phyloP scores from a whole-genome alignment of 176 grass and related monocot species.

The Canna indica region DNA sequence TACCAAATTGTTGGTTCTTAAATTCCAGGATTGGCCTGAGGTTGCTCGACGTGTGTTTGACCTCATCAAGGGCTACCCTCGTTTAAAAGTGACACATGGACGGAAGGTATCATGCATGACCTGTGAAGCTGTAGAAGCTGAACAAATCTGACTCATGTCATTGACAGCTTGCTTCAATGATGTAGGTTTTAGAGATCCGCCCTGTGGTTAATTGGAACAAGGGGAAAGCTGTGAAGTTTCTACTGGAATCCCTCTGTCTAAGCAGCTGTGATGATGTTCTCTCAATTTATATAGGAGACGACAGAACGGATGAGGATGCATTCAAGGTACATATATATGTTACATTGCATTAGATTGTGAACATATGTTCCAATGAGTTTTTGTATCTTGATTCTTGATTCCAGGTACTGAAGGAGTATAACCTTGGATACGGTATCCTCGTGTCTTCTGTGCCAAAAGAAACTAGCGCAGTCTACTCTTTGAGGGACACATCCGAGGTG shows the following conservation, averaged over 20 bases:
- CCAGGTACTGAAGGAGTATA: slow-evolving; percentile 54
- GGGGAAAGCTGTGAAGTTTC: slow-evolving; percentile 83
- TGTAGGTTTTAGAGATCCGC: slow-evolving; percentile 94
- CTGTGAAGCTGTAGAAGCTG: too few species aligned
- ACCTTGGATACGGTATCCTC: slow-evolving; percentile 60
- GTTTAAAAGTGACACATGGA: slow-evolving; percentile 65
- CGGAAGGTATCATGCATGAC: slow-evolving; percentile 75
- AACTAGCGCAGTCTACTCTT: slow-evolving; percentile 71
- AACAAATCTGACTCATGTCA: too few species aligned
- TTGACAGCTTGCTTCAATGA: neutral
- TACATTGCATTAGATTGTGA: neutral
- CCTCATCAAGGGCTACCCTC: slow-evolving; percentile 47
- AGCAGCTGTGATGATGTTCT: slow-evolving; percentile 44
- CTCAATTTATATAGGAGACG: slow-evolving; percentile 91
- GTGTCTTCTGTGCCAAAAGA: slow-evolving; percentile 70
- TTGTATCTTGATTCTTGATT: neutral
- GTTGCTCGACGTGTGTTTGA: slow-evolving; percentile 49
- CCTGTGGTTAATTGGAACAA: slow-evolving; percentile 94
- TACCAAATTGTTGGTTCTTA: slow-evolving; percentile 5
- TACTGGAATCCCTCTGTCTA: slow-evolving; percentile 63
- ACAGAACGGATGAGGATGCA: slow-evolving; percentile 86
- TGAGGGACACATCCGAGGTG: slow-evolving; percentile 86
- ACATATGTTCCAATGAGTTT: neutral
- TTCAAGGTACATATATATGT: slow-evolving; percentile 55
- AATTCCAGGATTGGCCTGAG: slow-evolving; percentile 47